phyloP scores from a whole-genome alignment of 176 grass and related monocot genomes.

The Phyllostachys edulis region DNA sequence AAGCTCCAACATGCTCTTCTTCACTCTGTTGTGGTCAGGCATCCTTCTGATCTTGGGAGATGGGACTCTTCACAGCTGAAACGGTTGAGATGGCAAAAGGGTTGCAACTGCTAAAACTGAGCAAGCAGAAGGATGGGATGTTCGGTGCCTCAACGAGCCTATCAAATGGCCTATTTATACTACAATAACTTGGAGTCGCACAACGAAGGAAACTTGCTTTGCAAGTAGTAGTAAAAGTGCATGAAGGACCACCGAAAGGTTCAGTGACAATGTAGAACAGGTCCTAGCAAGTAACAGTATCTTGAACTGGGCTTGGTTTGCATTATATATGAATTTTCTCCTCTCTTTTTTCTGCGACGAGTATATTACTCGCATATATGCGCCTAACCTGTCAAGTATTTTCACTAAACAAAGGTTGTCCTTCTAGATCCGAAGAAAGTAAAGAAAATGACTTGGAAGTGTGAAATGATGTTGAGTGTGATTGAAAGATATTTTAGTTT shows the following conservation, averaged over 20 bases:
- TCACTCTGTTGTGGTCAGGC: conserved; percentile 21
- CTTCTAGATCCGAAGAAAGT: background rate
- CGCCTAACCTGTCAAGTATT: too few species aligned
- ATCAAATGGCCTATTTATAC: background rate
- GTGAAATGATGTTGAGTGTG: too few species aligned
- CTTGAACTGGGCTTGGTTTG: background rate
- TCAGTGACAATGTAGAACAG: background rate
- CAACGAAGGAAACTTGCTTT: background rate
- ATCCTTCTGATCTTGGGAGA: background rate
- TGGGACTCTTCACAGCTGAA: too few species aligned
- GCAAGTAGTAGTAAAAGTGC: background rate
- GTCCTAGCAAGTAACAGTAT: background rate
- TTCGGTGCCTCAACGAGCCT: background rate
- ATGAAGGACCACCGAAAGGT: background rate
- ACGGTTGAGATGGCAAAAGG: too few species aligned
- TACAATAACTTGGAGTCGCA: background rate
- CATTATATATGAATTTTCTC: too few species aligned
- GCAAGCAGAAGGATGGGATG: background rate
- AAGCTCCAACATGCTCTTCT: conserved; percentile 32
- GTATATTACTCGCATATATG: too few species aligned
- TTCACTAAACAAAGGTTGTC: too few species aligned
- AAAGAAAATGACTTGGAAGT: background rate
- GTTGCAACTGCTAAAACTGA: background rate
- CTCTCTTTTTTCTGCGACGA: too few species aligned
- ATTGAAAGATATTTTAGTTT: too few species aligned